Conservation (phyloP, 2,329 filamentous ascomycete genomes). For the Arthroderma uncinatum region DNA sequence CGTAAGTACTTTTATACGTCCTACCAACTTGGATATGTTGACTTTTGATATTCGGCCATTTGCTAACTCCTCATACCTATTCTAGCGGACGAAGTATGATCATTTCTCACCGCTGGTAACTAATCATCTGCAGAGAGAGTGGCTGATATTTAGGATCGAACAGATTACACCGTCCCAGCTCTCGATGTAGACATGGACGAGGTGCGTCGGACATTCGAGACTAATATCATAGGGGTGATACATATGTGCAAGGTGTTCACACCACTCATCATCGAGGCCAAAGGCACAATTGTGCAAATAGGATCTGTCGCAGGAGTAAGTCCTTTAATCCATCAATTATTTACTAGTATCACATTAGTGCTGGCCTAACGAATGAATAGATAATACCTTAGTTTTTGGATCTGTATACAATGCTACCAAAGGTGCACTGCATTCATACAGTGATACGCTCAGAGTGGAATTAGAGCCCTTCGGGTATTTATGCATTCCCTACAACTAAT, state of each 20-base stretch:
- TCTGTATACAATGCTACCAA: slow-evolving; percentile 49
- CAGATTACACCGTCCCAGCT: slow-evolving; percentile 47
- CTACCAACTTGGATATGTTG: not conserved
- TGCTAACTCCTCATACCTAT: not conserved
- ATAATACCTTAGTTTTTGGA: slow-evolving; percentile 36
- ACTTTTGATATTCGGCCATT: not conserved
- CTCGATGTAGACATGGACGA: slow-evolving; percentile 44
- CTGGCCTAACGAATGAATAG: slow-evolving; percentile 17
- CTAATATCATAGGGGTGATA: slow-evolving; percentile 49
- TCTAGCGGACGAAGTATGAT: slow-evolving; percentile 10
- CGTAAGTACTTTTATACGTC: slow-evolving; percentile 29
- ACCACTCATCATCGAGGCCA: slow-evolving; percentile 40
- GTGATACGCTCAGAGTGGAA: slow-evolving; percentile 48
- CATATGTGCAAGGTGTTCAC: slow-evolving; percentile 46
- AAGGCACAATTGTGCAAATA: slow-evolving; percentile 37
- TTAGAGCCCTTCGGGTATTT: slow-evolving; percentile 39
- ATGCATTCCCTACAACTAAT: not conserved
- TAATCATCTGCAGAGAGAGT: not conserved
- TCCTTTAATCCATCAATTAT: slow-evolving; percentile 7
- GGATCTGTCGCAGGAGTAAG: slow-evolving; percentile 34
- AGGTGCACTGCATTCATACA: slow-evolving; percentile 48
- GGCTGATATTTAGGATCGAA: not conserved
- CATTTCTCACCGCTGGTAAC: not conserved
- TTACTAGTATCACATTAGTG: too few species aligned
- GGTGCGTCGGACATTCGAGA: slow-evolving; percentile 39